Base-by-base conservation (phyloP, 1,139 yeast species). In the Hyphopichia khmerensis region DNA sequence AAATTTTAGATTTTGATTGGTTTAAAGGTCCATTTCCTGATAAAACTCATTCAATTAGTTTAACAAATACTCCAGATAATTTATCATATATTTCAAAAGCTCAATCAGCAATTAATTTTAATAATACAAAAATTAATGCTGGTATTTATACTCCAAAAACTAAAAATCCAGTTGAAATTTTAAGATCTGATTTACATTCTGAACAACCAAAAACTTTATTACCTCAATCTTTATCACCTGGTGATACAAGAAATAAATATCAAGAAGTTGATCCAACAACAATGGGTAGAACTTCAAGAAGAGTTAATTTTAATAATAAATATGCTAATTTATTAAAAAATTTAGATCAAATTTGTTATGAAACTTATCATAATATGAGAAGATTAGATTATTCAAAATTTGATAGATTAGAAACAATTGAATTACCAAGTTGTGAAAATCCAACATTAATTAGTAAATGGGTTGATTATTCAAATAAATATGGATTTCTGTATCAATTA, bases 381-480 rank as follows among this genome's bases (percentile, higher is more conserved):
- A 62, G 71, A 47, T 62, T 73, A 43, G 73, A 71, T 43, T 56
- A 59, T 43, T 55, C 67, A 35, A 58, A 62, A 40, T 60, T 69
- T 46, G 68, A 62, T 18, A 59, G 57, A 36, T 52, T 67, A n/a
- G 71, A 66, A 40, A 52, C 64, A 7, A 51, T 60, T 41, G 76
- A 69, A 50, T 65, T 72, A 42, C 77, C 77, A 36, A 58, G 65
- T 18, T 73, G 79, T 51, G 83, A 77, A 52, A 79, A 80, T 49
- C 93, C 93, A 13, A 77, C 84, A 14, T 80, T 88, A 48, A 84
- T 93, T 40, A 86, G 95, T 49, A 91, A 91, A 62, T 95, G 99
- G 99, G 99, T 95, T 26, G 99, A 95, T 63, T 93, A 93, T 62
- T 87, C 96, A 34, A 90, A 91, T 67, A 89, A 87, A 59, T 95